Conservation (phyloP, 768 basidiomycete genomes). For the Phaffia tasmanica region DNA sequence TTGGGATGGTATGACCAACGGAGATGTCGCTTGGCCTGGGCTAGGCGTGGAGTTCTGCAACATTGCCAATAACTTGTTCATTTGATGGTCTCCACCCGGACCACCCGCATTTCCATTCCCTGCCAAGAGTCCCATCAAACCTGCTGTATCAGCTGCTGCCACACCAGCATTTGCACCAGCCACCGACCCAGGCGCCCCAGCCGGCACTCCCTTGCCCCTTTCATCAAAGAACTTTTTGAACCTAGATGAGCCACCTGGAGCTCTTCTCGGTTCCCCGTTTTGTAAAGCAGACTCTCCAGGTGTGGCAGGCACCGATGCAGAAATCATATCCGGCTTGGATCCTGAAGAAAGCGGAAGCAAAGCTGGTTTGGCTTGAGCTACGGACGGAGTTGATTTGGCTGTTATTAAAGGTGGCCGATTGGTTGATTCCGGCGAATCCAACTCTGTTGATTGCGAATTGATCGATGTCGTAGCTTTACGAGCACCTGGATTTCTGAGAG, state of each 20-base stretch:
- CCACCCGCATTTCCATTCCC: not conserved
- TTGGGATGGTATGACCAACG: not conserved
- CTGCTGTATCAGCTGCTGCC: constrained; percentile 1
- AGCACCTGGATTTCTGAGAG: not conserved
- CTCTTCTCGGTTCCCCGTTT: not conserved
- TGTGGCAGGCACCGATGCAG: not conserved
- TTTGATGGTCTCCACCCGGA: constrained; percentile 14
- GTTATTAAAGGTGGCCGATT: not conserved
- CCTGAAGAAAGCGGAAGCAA: constrained; percentile 8
- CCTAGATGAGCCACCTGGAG: not conserved
- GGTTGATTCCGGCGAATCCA: no score
- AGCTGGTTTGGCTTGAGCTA: not conserved
- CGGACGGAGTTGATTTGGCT: not conserved
- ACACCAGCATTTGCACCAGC: not conserved
- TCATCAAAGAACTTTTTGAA: constrained; percentile 5
- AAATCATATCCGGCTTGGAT: constrained; percentile 5
- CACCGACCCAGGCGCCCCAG: not conserved
- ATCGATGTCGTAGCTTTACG: not conserved
- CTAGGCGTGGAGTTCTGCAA: constrained; percentile 6
- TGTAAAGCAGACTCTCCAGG: not conserved
- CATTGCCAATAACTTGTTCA: constrained; percentile 25
- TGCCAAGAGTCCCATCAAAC: no score
- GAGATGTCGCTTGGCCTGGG: constrained; percentile 1
- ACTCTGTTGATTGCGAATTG: no score
- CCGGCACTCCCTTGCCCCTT: constrained; percentile 5